These are phyloP conservation scores for Emmonsiellopsis sp. DNA, from an alignment of 2,329 filamentous ascomycete genomes.

Conservation along the genomic window DNA sequence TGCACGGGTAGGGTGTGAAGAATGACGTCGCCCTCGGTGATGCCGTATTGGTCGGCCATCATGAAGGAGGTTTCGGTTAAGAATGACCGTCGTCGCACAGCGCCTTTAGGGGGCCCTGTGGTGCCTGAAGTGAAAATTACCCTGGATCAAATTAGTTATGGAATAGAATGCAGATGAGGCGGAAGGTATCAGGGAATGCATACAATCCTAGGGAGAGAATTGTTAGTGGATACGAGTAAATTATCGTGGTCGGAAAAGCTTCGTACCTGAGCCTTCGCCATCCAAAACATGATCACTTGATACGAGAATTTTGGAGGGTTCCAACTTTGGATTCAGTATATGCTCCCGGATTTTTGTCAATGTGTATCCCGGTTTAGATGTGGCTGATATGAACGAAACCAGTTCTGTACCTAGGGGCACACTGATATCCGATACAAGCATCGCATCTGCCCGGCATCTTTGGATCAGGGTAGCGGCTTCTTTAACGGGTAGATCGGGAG, in stretches of 20 bases:
- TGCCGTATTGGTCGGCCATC: slow-evolving; percentile 21
- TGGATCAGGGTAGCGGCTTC: slow-evolving; percentile 25
- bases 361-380: slow-evolving; percentile 13
- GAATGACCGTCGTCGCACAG: slow-evolving; percentile 10
- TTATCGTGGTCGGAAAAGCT: background rate
- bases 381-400: background rate
- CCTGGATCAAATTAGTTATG: slow-evolving; percentile 2
- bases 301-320: slow-evolving; percentile 16
- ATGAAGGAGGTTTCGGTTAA: slow-evolving; percentile 8
- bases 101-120: slow-evolving; percentile 19
- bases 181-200: too few relatives aligned
- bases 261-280: slow-evolving; percentile 20
- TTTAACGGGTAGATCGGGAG: slow-evolving; percentile 19
- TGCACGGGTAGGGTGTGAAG: slow-evolving; percentile 25
- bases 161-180: too few relatives aligned
- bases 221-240: too few relatives aligned
- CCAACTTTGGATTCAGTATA: slow-evolving; percentile 8
- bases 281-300: slow-evolving; percentile 22
- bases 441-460: slow-evolving; percentile 12
- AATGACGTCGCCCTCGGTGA: slow-evolving; percentile 21
- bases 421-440: slow-evolving; percentile 4
- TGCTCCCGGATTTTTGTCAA: slow-evolving; percentile 19
- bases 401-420: background rate
- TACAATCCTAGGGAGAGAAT: too few relatives aligned
- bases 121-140: slow-evolving; percentile 23